Evolutionary conservation across 805 yeast species (phyloP).

Genomic region (Starmerella gropengiesseri): DNA sequence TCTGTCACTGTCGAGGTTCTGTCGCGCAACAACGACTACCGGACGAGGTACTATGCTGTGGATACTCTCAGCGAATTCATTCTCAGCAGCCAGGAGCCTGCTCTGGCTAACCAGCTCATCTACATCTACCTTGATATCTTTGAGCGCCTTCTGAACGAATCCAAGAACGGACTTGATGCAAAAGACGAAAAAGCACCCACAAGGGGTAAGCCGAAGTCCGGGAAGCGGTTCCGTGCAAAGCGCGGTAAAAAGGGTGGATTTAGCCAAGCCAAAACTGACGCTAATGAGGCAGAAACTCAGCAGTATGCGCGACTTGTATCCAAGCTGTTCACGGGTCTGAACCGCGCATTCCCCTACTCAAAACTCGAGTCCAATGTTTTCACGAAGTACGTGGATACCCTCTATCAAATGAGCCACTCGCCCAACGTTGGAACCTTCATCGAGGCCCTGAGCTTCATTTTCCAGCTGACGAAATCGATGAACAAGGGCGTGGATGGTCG

Average conservation of each 20-base stretch:
- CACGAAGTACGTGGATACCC: slow-evolving; percentile 65
- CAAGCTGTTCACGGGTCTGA: slow-evolving; percentile 85
- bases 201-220: slow-evolving; percentile 29
- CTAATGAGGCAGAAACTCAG: slow-evolving; percentile 42
- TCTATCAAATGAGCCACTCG: slow-evolving; percentile 85
- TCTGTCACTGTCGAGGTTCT: slow-evolving; percentile 73
- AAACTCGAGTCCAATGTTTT: slow-evolving; percentile 54
- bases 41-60: slow-evolving; percentile 77
- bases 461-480: slow-evolving; percentile 62
- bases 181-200: slow-evolving; percentile 25
- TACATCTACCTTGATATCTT: slow-evolving; percentile 78
- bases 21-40: slow-evolving; percentile 64
- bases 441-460: slow-evolving; percentile 78
- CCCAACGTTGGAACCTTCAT: slow-evolving; percentile 88
- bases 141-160: slow-evolving; percentile 64
- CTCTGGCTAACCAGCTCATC: slow-evolving; percentile 71
- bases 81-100: slow-evolving; percentile 62
- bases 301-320: slow-evolving; percentile 75
- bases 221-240: slow-evolving; percentile 56
- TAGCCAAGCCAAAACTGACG: slow-evolving; percentile 26
- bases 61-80: slow-evolving; percentile 89
- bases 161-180: slow-evolving; percentile 32
- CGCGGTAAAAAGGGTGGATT: slow-evolving; percentile 70
- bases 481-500: slow-evolving; percentile 33
- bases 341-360: slow-evolving; percentile 91